These are phyloP conservation scores for Akebia trifoliata DNA, from an alignment of 164 flowering plant genomes.

Conservation along the genomic window DNA sequence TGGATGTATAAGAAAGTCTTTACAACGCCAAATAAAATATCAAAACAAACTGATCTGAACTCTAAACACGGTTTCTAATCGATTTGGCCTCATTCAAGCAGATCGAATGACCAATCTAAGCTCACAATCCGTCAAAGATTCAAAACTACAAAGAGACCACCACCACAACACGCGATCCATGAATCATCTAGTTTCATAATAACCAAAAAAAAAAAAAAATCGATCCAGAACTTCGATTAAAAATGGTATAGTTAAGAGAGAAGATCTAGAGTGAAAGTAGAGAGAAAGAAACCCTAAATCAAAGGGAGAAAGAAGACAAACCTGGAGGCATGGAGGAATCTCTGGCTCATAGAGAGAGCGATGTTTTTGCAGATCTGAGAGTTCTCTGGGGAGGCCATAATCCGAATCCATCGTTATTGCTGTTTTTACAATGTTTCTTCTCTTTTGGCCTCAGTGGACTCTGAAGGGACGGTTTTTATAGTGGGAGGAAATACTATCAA, in stretches of 20 bases:
- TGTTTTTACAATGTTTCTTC: not conserved
- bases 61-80: not conserved
- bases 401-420: conserved; percentile 70
- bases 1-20: not conserved
- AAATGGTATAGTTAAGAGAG: not conserved
- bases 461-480: too few species aligned
- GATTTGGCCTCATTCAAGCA: not conserved
- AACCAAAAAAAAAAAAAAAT: not conserved
- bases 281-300: not conserved
- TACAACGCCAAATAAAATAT: not conserved
- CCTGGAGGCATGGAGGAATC: conserved; percentile 99
- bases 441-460: not conserved
- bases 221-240: not conserved
- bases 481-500: too few species aligned
- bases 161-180: not conserved
- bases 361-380: conserved; percentile 80
- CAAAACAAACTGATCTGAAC: not conserved
- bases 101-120: not conserved
- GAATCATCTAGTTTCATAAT: too few species aligned
- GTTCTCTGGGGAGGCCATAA: conserved; percentile 82
- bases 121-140: not conserved
- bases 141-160: not conserved
- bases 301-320: conserved; percentile 18
- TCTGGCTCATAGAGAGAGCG: conserved; percentile 72
- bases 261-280: not conserved